Evolutionary conservation across 2,329 filamentous ascomycete species (phyloP).

Genomic region (Pyrenophora graminea): DNA sequence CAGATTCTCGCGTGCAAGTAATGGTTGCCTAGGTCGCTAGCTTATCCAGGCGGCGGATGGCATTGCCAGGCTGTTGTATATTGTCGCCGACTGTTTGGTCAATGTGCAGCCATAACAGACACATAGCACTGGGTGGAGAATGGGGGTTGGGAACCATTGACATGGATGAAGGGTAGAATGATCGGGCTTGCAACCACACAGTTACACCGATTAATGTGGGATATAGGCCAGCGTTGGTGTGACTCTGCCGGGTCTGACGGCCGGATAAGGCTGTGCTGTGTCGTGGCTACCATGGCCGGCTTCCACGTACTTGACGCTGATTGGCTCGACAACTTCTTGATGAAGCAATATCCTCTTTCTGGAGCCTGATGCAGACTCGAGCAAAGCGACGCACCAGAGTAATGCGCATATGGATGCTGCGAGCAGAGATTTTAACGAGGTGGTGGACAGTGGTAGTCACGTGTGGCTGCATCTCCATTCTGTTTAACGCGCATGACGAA

Average conservation of each 20-base stretch:
- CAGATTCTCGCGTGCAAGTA: neutral
- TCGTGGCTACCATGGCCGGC: slow-evolving; percentile 26
- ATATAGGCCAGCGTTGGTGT: too few species aligned
- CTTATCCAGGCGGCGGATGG: neutral
- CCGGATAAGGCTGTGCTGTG: slow-evolving; percentile 18
- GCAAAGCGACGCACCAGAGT: slow-evolving; percentile 6
- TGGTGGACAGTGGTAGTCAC: too few species aligned
- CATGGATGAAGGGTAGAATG: slow-evolving; percentile 6
- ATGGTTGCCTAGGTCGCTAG: neutral
- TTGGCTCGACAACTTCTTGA: slow-evolving; percentile 27
- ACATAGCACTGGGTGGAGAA: neutral
- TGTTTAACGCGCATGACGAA: neutral
- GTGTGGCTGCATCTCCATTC: neutral
- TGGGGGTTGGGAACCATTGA: neutral
- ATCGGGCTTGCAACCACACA: neutral
- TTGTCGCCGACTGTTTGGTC: slow-evolving; percentile 23
- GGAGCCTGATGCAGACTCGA: neutral
- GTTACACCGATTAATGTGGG: too few species aligned
- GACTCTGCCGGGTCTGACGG: neutral
- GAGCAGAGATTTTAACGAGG: too few species aligned
- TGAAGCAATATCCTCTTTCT: slow-evolving; percentile 15
- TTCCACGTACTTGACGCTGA: slow-evolving; percentile 38
- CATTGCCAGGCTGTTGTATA: slow-evolving; percentile 14
- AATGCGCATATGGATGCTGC: too few species aligned
- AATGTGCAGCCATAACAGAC: slow-evolving; percentile 21